Evolutionary conservation across 2,329 filamentous ascomycete species (phyloP).

Genomic region (Chaetomium sp.): DNA sequence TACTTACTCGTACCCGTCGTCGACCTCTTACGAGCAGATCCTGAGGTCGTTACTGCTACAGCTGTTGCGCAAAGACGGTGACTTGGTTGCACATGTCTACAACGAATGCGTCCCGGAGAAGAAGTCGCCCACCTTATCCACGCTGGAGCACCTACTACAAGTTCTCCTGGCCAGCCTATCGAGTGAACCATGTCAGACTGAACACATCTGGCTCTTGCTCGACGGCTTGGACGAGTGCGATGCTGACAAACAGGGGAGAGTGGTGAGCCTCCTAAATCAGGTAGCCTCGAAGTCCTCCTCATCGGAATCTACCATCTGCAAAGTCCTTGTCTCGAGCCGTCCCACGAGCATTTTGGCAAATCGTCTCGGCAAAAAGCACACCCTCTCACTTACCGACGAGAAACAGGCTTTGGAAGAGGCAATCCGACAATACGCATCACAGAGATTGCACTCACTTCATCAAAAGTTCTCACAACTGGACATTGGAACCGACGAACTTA

Average conservation of each 20-base stretch:
- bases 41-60: slow-evolving; percentile 5
- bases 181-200: slow-evolving; percentile 3
- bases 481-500: neutral
- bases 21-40: slow-evolving; percentile 1
- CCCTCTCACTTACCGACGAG: slow-evolving; percentile 2
- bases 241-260: slow-evolving; percentile 2
- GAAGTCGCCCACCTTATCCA: neutral
- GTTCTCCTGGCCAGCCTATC: slow-evolving; percentile 2
- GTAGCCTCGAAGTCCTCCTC: slow-evolving; percentile 5
- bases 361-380: slow-evolving; percentile 3
- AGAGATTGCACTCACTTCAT: slow-evolving; percentile 4
- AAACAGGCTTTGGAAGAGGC: neutral
- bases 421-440: slow-evolving; percentile 3
- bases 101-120: neutral
- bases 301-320: slow-evolving; percentile 5
- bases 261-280: neutral
- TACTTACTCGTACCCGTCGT: slow-evolving; percentile 1
- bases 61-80: neutral
- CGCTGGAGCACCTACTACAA: slow-evolving; percentile 3
- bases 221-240: slow-evolving; percentile 10
- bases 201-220: slow-evolving; percentile 1
- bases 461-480: slow-evolving; percentile 7
- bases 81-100: slow-evolving; percentile 11
- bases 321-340: slow-evolving; percentile 9
- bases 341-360: slow-evolving; percentile 1